Evolutionary conservation across 129 eudicot genomes (phyloP).

Genomic region (Helianthus tuberosus): DNA sequence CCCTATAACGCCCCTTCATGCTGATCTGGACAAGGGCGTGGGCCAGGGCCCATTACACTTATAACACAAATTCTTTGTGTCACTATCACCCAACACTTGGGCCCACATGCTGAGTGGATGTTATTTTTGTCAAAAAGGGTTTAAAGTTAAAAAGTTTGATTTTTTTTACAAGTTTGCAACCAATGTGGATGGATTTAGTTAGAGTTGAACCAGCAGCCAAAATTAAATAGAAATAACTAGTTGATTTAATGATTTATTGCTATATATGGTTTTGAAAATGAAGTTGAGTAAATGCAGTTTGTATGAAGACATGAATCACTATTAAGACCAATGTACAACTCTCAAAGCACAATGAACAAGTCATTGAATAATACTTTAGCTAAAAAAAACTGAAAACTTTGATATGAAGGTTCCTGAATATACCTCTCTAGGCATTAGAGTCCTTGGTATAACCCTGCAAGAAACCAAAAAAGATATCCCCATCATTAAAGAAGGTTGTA

Average conservation of each 20-base stretch:
- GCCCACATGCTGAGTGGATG: neutral
- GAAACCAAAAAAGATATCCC: constrained; percentile 22
- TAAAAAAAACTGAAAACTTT: neutral
- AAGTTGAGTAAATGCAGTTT: constrained; percentile 30
- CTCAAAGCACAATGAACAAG: constrained; percentile 29
- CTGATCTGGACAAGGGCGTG: no score
- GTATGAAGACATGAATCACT: constrained; percentile 23
- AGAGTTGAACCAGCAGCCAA: constrained; percentile 35
- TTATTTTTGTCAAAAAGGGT: no score
- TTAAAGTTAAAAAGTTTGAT: neutral
- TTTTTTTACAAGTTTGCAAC: constrained; percentile 17
- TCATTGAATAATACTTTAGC: neutral
- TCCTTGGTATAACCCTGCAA: constrained; percentile 92
- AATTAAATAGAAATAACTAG: constrained; percentile 17
- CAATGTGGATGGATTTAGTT: constrained; percentile 17
- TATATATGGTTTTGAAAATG: constrained; percentile 26
- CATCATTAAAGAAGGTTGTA: constrained; percentile 12
- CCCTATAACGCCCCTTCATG: no score
- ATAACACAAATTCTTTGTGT: no score
- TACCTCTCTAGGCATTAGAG: constrained; percentile 95
- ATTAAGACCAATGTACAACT: constrained; percentile 27
- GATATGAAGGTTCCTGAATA: constrained; percentile 33
- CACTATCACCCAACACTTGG: no score
- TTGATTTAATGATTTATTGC: constrained; percentile 27
- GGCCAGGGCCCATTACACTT: no score